These are phyloP conservation scores for Trapa bicornis DNA, from an alignment of 345 rosid species.

Conservation along the genomic window DNA sequence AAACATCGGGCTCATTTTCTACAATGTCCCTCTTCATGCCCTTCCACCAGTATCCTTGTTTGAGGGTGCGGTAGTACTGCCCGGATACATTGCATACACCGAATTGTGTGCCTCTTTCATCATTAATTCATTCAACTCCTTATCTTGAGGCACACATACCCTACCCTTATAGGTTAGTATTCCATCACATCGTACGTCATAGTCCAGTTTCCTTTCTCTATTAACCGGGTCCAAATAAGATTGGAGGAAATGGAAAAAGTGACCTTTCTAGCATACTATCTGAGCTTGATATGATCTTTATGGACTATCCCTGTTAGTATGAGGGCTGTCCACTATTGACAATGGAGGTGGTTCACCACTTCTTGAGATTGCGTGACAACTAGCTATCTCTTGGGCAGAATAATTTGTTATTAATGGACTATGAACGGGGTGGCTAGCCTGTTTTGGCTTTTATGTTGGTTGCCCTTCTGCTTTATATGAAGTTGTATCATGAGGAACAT, in stretches of 20 bases:
- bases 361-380: slow-evolving; percentile 80
- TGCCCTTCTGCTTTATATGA: slow-evolving; percentile 70
- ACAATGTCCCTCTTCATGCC: too few relatives aligned
- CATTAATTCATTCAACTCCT: too few relatives aligned
- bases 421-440: slow-evolving; percentile 83
- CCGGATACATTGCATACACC: too few relatives aligned
- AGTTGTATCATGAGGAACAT: slow-evolving; percentile 70
- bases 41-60: too few relatives aligned
- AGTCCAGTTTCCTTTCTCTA: too few relatives aligned
- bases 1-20: too few relatives aligned
- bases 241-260: slow-evolving; percentile 47
- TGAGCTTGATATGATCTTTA: slow-evolving; percentile 63
- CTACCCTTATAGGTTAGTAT: too few relatives aligned
- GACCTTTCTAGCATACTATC: slow-evolving; percentile 45
- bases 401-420: slow-evolving; percentile 77
- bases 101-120: too few relatives aligned
- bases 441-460: slow-evolving; percentile 79
- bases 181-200: too few relatives aligned
- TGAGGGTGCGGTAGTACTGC: too few relatives aligned
- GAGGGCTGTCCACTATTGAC: slow-evolving; percentile 78
- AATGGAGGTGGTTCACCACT: slow-evolving; percentile 85
- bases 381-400: slow-evolving; percentile 22
- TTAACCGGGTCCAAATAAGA: too few relatives aligned
- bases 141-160: too few relatives aligned
- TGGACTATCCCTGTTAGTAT: slow-evolving; percentile 93